Evolutionary conservation across 768 basidiomycete species (phyloP).

Genomic region (Mycena rebaudengoi): DNA sequence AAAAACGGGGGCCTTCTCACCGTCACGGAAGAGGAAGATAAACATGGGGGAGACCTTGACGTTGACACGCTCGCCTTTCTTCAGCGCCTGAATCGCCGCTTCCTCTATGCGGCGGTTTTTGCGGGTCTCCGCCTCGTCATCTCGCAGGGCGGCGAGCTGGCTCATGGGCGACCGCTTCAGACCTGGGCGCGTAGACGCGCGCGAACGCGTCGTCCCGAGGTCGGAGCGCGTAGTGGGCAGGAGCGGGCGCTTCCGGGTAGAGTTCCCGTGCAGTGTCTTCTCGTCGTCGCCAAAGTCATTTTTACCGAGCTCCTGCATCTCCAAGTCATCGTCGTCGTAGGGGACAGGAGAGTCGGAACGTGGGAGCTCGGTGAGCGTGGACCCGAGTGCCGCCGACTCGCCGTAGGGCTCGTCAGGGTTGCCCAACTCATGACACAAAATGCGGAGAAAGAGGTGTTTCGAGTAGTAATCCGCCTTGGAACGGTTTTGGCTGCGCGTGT

Average conservation of each 20-base stretch:
- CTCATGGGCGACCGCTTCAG: conserved; percentile 3
- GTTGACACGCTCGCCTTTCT: conserved; percentile 65
- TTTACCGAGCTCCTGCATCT: conserved; percentile 26
- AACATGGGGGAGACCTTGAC: conserved; percentile 66
- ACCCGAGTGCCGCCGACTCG: conserved; percentile 32
- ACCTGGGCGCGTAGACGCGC: neutral
- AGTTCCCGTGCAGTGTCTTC: conserved; percentile 28
- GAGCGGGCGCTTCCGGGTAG: conserved; percentile 16
- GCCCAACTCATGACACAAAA: conserved; percentile 69
- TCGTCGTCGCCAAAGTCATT: conserved; percentile 35
- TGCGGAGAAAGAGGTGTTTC: conserved; percentile 74
- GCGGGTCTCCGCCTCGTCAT: neutral
- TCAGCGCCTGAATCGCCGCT: conserved; percentile 23
- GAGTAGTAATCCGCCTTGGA: conserved; percentile 78
- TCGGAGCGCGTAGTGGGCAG: conserved; percentile 25
- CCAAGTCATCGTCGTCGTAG: conserved; percentile 30
- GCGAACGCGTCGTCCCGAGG: neutral
- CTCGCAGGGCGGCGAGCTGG: conserved; percentile 4
- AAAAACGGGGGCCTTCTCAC: conserved; percentile 4
- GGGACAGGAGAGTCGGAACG: conserved; percentile 50
- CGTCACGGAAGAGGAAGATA: conserved; percentile 63
- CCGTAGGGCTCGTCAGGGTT: conserved; percentile 36
- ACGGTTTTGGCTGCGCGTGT: conserved; percentile 59
- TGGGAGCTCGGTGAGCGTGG: conserved; percentile 37
- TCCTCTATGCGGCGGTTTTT: conserved; percentile 26